These are phyloP conservation scores for Aphanomyces euteiches DNA, from an alignment of 352 stramenopile genomes.

Conservation along the genomic window DNA sequence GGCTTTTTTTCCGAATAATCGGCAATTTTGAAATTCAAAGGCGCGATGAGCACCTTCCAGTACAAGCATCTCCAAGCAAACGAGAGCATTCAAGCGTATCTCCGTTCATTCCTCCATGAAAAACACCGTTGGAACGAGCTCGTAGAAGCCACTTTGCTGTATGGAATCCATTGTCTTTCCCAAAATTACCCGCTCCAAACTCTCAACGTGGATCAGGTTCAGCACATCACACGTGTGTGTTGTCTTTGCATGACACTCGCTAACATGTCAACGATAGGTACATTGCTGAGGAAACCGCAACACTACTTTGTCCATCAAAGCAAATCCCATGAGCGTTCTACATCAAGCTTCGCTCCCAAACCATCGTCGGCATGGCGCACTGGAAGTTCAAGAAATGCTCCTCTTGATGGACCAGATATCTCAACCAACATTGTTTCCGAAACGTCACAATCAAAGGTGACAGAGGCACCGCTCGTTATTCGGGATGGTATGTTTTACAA, in stretches of 20 bases:
- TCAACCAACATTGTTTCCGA: not conserved
- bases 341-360: not conserved
- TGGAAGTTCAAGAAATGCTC: constrained; percentile 1
- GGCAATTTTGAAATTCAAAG: not conserved
- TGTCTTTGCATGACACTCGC: not conserved
- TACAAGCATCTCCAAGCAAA: constrained; percentile 19
- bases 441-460: not conserved
- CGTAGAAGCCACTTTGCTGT: constrained; percentile 26
- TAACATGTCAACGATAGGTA: constrained; percentile 1
- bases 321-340: not conserved
- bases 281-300: constrained; percentile 16
- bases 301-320: constrained; percentile 20
- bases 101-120: constrained; percentile 19
- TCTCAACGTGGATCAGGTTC: constrained; percentile 26
- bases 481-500: not conserved
- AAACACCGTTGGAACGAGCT: constrained; percentile 22
- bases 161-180: constrained; percentile 27
- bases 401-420: not conserved
- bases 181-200: constrained; percentile 29
- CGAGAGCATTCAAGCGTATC: constrained; percentile 14
- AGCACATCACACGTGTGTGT: constrained; percentile 25
- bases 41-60: constrained; percentile 7
- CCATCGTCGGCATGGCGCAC: constrained; percentile 26
- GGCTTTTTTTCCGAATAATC: no score
- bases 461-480: not conserved